Base-by-base conservation (phyloP, 2,329 filamentous ascomycete genomes). In the Drechmeria coniospora region DNA sequence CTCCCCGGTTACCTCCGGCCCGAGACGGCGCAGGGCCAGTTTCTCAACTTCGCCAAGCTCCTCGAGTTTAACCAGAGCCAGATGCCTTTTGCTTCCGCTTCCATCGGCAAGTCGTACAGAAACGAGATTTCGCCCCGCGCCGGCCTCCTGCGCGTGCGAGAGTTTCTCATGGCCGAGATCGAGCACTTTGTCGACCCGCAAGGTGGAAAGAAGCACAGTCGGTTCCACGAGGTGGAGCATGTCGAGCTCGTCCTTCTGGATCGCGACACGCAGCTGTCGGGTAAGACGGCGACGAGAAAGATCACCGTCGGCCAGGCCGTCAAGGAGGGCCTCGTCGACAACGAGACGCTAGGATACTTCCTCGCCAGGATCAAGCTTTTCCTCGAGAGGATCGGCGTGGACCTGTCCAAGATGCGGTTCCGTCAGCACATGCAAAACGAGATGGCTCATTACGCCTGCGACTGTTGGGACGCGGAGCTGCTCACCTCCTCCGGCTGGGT, bases 111-210 rank as follows among this genome's bases (percentile, higher is more conserved):
- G 59, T 94, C 87, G 2, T 95, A 93, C 69, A 75, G 90, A 45
- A 98, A 98, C 52, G 90, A 98, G 51, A 94, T 98, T 43, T 94
- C 90, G 0, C 90, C 90, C 8, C 74, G 90, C 31, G 73, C 82
- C 37, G 90, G 90, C 57, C 74, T 98, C 22, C 61, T 98, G 32
- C 79, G 90, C 43, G 90, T 98, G 23, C 81, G 90, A 44, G 90
- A 98, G 54, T 95, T 98, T 60, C 59, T 94, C 44, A 95, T 98
- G 90, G 90, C 87, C 15, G 90, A 98, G 59, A 93, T 98, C 43
- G 90, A 98, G 62, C 90, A 98, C 56, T 98, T 82, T 49, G 90
- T 98, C 40, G 90, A 98, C 46, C 90, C 90, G 8, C 67, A 90
- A 46, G 74, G 83, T 48, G 83, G 84, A 57, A 98, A 98, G 73